Conservation (phyloP, 2,329 filamentous ascomycete species). For the Trichoderma breve region DNA sequence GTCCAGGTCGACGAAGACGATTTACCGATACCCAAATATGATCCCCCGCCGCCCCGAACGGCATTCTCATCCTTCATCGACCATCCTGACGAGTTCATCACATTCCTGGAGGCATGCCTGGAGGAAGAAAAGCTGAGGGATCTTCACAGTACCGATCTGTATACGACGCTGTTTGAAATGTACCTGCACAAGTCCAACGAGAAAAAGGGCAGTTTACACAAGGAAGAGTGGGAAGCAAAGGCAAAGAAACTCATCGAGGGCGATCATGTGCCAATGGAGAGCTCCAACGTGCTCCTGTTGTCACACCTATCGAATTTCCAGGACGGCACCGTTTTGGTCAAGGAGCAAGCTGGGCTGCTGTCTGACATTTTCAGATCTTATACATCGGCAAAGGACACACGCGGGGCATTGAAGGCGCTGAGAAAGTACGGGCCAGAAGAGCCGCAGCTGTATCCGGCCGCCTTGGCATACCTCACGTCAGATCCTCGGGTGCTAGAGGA, state of each 20-base stretch:
- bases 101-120: slow-evolving; percentile 86
- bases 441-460: slow-evolving; percentile 87
- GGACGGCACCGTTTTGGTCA: slow-evolving; percentile 87
- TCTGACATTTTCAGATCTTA: slow-evolving; percentile 98
- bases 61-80: slow-evolving; percentile 97
- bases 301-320: slow-evolving; percentile 89
- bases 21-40: slow-evolving; percentile 59
- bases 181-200: slow-evolving; percentile 86
- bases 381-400: slow-evolving; percentile 86
- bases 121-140: slow-evolving; percentile 67
- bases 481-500: slow-evolving; percentile 78
- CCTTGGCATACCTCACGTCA: slow-evolving; percentile 89
- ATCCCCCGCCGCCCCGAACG: slow-evolving; percentile 75
- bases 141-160: slow-evolving; percentile 78
- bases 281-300: slow-evolving; percentile 87
- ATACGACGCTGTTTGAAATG: slow-evolving; percentile 97
- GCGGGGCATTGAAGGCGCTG: slow-evolving; percentile 83
- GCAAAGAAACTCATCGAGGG: slow-evolving; percentile 85
- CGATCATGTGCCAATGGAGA: slow-evolving; percentile 81
- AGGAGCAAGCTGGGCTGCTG: slow-evolving; percentile 86
- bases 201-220: slow-evolving; percentile 63
- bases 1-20: slow-evolving; percentile 51
- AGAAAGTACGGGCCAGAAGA: slow-evolving; percentile 90
- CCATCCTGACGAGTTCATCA: slow-evolving; percentile 85
- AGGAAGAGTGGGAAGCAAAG: slow-evolving; percentile 82